Base-by-base conservation (phyloP, 2,329 filamentous ascomycete genomes). In the Arthroderma uncinatum region DNA sequence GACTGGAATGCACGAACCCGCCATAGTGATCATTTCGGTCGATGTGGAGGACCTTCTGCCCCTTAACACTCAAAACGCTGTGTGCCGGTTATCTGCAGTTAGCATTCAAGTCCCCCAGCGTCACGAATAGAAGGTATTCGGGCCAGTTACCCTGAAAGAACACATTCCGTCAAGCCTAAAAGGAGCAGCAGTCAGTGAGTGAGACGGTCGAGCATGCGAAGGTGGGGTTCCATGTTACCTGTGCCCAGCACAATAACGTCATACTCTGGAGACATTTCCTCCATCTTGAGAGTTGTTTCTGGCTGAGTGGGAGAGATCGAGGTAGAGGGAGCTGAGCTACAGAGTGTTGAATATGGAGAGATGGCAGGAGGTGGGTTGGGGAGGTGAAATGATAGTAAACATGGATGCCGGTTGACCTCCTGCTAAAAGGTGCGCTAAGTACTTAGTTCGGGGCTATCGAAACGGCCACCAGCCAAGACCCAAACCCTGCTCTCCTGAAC, bases 231-330 rank as follows among this genome's bases (percentile, higher is more conserved):
- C 69, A 61, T 68, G 66, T 71, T 80, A 95, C 90, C 91, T 74
- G 93, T 98, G 81, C 93, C 93, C 73, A 98, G 84, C 73, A 98
- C 93, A 72, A 98, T 84, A 75, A 96, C 89, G 82, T 98, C 93
- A 82, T 98, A 98, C 77, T 96, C 91, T 72, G 89, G 88, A 66
- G 91, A 89, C 72, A 98, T 95, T 77, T 97, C 93, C 72, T 97
- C 93, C 93, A 97, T 97, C n/a, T 42, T 55, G 76, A 37, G 16
- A 19, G 33, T 21, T 21, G 30, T n/a, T 37, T 36, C 50, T 23
- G 23, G 40, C 40, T 25, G 19, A 10, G 8, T 12, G 23, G 40
- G 40, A 44, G 19, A 44, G 19, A 44, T 44, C 23, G 40, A 44
- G 21, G 12, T 8, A 25, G 10, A 19, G 25, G 40, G 25, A 25